phyloP scores from a whole-genome alignment of 352 stramenopile species.

The Phytophthora palmivora region DNA sequence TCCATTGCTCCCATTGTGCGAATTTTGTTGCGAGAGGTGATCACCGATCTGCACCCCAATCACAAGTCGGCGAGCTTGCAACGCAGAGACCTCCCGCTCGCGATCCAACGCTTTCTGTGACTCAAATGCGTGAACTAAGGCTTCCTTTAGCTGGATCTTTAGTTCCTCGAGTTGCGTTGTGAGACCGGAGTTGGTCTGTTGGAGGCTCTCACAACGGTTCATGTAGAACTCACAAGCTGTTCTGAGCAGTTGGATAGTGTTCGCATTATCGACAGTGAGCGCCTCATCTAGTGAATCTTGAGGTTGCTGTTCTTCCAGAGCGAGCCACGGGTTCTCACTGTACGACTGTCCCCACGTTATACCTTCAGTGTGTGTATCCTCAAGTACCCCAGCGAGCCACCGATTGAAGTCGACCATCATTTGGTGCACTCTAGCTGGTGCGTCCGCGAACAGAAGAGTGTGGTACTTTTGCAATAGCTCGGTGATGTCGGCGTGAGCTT shows the following conservation, averaged over 20 bases:
- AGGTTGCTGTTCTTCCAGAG: conserved; percentile 25
- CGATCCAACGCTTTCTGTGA: conserved; percentile 24
- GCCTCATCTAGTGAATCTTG: conserved; percentile 16
- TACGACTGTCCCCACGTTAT: conserved; percentile 31
- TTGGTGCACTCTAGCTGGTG: conserved; percentile 15
- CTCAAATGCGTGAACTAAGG: conserved; percentile 30
- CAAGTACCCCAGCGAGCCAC: conserved; percentile 40
- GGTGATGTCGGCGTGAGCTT: conserved; percentile 11
- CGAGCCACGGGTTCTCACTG: conserved; percentile 20
- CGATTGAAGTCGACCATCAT: conserved; percentile 41
- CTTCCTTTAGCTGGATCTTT: conserved; percentile 30
- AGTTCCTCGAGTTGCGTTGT: conserved; percentile 19
- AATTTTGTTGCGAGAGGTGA: conserved; percentile 9
- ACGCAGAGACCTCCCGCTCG: conserved; percentile 20
- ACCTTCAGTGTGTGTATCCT: conserved; percentile 23
- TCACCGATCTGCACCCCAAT: conserved; percentile 10
- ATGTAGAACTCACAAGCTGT: conserved; percentile 40
- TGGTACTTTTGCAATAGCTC: conserved; percentile 24
- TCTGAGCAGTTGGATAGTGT: conserved; percentile 33
- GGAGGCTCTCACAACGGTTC: conserved; percentile 26
- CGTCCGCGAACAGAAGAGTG: conserved; percentile 23
- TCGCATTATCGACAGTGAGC: conserved; percentile 17
- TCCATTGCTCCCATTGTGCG: background rate
- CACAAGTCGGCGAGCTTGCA: conserved; percentile 24
- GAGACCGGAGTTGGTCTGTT: conserved; percentile 24